Evolutionary conservation across 2,329 filamentous ascomycete species (phyloP).

Genomic region (Aureobasidium pullulans): DNA sequence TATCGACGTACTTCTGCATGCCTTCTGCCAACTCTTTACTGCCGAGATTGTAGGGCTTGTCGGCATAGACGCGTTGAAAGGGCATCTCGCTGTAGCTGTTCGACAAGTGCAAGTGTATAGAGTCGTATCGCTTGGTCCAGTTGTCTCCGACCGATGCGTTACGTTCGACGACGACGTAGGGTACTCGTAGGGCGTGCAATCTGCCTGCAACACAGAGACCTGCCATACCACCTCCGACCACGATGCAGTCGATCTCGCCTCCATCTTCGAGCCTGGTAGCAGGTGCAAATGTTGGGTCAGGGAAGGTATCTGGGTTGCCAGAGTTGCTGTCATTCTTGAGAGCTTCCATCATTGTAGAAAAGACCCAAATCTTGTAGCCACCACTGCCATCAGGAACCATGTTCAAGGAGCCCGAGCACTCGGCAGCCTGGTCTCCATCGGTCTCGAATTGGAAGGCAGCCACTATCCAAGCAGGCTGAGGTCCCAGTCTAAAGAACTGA

Average conservation of each 20-base stretch:
- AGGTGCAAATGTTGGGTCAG: background rate
- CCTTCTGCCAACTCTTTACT: constrained; percentile 18
- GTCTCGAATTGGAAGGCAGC: constrained; percentile 25
- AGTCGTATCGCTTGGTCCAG: constrained; percentile 41
- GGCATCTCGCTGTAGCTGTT: constrained; percentile 35
- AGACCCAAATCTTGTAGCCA: constrained; percentile 34
- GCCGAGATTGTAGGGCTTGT: constrained; percentile 18
- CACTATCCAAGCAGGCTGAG: constrained; percentile 21
- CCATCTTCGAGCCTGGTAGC: constrained; percentile 12
- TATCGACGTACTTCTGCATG: constrained; percentile 11
- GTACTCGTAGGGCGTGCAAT: constrained; percentile 36
- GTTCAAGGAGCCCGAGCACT: constrained; percentile 29
- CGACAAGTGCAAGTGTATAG: constrained; percentile 34
- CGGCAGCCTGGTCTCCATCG: constrained; percentile 17
- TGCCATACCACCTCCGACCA: constrained; percentile 38
- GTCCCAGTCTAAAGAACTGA: constrained; percentile 21
- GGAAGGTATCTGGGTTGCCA: constrained; percentile 19
- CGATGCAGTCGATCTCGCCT: constrained; percentile 24
- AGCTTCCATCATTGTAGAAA: constrained; percentile 31
- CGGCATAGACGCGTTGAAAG: constrained; percentile 19
- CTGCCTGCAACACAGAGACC: constrained; percentile 39
- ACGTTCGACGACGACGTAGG: constrained; percentile 39
- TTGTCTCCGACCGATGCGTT: constrained; percentile 37
- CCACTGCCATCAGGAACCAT: constrained; percentile 27
- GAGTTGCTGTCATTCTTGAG: constrained; percentile 30